Conservation (phyloP, 176 grass and related monocot genomes). For the Phoenix dactylifera region DNA sequence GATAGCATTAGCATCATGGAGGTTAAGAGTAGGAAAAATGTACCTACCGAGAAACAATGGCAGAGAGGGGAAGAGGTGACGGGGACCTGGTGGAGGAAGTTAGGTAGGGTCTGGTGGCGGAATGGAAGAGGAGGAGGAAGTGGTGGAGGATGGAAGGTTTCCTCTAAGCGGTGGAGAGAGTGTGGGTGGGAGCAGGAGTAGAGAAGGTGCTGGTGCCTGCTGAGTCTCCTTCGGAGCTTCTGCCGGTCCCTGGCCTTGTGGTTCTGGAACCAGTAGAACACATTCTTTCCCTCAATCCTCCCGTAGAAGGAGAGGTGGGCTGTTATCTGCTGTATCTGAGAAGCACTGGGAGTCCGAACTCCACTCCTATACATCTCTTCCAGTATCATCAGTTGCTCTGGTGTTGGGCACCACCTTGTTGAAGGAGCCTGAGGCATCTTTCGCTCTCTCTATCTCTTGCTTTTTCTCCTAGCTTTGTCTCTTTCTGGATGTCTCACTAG, state of each 20-base stretch:
- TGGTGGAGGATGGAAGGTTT: neutral
- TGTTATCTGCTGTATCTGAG: slow-evolving; percentile 96
- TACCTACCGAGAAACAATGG: too few relatives aligned
- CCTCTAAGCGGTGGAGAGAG: slow-evolving; percentile 10
- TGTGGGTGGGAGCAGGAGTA: slow-evolving; percentile 16
- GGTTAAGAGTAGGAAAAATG: too few relatives aligned
- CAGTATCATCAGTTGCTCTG: slow-evolving; percentile 91
- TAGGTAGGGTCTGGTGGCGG: neutral
- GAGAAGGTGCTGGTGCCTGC: slow-evolving; percentile 58
- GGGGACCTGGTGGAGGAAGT: slow-evolving; percentile 12
- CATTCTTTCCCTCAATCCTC: slow-evolving; percentile 46
- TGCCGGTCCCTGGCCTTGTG: slow-evolving; percentile 54
- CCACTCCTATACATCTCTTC: slow-evolving; percentile 89
- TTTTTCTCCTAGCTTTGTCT: neutral
- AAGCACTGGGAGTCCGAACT: slow-evolving; percentile 60
- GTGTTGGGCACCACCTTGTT: slow-evolving; percentile 92
- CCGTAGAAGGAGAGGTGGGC: slow-evolving; percentile 66
- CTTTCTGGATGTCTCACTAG: slow-evolving; percentile 1
- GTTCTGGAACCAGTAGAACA: slow-evolving; percentile 57
- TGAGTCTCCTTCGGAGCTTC: slow-evolving; percentile 75
- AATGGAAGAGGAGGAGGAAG: neutral
- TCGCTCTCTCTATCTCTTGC: neutral
- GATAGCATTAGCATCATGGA: too few relatives aligned
- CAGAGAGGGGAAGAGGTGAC: neutral
- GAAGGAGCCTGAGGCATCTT: slow-evolving; percentile 24